phyloP scores from a whole-genome alignment of 2,329 filamentous ascomycete species.

The Chaetomiaceae sp. region DNA sequence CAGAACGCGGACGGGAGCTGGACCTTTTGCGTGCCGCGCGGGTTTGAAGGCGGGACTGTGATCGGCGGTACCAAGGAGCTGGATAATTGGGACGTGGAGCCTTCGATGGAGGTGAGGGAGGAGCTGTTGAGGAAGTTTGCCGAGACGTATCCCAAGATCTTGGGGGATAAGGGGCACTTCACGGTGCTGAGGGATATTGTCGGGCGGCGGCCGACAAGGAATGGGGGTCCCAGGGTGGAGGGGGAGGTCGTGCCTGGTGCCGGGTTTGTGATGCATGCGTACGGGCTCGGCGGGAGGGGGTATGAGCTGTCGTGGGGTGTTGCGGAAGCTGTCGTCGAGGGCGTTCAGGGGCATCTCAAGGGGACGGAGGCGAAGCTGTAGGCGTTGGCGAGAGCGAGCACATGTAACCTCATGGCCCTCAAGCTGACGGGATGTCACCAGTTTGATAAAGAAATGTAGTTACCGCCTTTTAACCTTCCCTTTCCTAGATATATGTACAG shows the following conservation, averaged over 20 bases:
- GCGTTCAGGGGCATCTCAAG: constrained; percentile 30
- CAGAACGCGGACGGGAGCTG: constrained; percentile 59
- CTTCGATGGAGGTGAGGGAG: constrained; percentile 43
- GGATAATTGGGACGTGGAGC: constrained; percentile 48
- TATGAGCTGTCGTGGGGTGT: constrained; percentile 47
- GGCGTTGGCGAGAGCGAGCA: too few relatives aligned
- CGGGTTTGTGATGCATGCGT: constrained; percentile 40
- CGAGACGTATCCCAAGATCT: constrained; percentile 34
- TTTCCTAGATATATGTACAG: constrained; percentile 9
- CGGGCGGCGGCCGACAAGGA: constrained; percentile 28
- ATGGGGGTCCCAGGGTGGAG: constrained; percentile 38
- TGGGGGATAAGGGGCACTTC: constrained; percentile 23
- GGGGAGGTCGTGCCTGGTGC: constrained; percentile 33
- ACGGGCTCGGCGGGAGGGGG: constrained; percentile 45
- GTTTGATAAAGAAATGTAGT: too few relatives aligned
- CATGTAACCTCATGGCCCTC: too few relatives aligned
- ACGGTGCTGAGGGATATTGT: constrained; percentile 29
- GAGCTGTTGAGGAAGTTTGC: constrained; percentile 39
- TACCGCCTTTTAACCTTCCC: too few relatives aligned
- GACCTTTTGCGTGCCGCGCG: constrained; percentile 59
- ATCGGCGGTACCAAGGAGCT: constrained; percentile 63
- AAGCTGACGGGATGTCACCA: too few relatives aligned
- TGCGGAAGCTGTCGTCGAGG: constrained; percentile 37
- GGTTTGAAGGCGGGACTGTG: constrained; percentile 58
- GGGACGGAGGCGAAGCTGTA: constrained; percentile 11